Evolutionary conservation across 164 flowering plant genomes (phyloP).

Genomic region (Chimonanthus praecox): DNA sequence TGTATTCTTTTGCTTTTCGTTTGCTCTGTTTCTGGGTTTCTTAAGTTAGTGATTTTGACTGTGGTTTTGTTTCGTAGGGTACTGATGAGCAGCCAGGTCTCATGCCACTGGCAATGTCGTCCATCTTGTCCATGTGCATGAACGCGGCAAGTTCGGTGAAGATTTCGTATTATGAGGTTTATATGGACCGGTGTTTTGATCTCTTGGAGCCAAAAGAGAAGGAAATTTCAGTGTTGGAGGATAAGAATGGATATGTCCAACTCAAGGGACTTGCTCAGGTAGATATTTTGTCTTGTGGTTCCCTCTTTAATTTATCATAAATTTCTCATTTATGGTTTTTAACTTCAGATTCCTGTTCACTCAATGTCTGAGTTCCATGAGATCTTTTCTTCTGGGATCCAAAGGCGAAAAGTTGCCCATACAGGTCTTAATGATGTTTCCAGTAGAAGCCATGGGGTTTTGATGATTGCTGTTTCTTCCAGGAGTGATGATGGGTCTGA

Average conservation of each 20-base stretch:
- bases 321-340: not conserved
- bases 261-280: slow-evolving; percentile 69
- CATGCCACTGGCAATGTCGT: slow-evolving; percentile 70
- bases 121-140: slow-evolving; percentile 52
- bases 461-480: slow-evolving; percentile 55
- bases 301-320: not conserved
- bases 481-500: slow-evolving; percentile 35
- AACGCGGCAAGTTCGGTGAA: slow-evolving; percentile 38
- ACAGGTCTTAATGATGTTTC: slow-evolving; percentile 91
- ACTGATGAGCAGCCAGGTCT: slow-evolving; percentile 67
- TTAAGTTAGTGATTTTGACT: not conserved
- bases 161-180: slow-evolving; percentile 85
- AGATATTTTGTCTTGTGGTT: not conserved
- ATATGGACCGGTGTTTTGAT: slow-evolving; percentile 87
- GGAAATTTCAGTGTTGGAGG: slow-evolving; percentile 71
- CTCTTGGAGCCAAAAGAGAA: slow-evolving; percentile 58
- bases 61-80: slow-evolving; percentile 45
- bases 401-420: slow-evolving; percentile 74
- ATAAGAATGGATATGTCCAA: slow-evolving; percentile 70
- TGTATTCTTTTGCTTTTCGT: not conserved
- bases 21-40: not conserved
- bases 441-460: slow-evolving; percentile 93
- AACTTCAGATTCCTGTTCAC: slow-evolving; percentile 32
- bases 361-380: slow-evolving; percentile 66
- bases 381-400: slow-evolving; percentile 51